Conservation (phyloP, 2,329 filamentous ascomycete genomes). For the Xylariaceae sp. region DNA sequence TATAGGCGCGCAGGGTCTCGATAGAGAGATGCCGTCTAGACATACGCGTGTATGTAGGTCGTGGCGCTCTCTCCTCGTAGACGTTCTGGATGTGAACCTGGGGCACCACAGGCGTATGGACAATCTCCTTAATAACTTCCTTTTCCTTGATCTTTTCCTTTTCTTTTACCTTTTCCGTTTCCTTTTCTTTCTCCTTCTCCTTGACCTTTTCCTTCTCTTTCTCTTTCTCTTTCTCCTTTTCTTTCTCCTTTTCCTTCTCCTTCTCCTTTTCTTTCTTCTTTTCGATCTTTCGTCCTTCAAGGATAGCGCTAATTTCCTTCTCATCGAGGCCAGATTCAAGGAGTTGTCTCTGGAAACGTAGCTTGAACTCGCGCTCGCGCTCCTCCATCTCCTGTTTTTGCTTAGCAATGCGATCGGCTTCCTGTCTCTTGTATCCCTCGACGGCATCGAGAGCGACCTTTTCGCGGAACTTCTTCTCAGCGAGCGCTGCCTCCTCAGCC, state of each 20-base stretch:
- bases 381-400: slow-evolving; percentile 43
- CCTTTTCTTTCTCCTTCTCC: slow-evolving; percentile 31
- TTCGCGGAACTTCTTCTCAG: slow-evolving; percentile 41
- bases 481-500: slow-evolving; percentile 41
- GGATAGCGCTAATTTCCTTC: slow-evolving; percentile 52
- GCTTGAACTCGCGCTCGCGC: slow-evolving; percentile 50
- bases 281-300: slow-evolving; percentile 41
- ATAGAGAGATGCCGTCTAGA: slow-evolving; percentile 55
- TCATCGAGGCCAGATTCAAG: slow-evolving; percentile 55
- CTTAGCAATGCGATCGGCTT: slow-evolving; percentile 42
- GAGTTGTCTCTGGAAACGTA: slow-evolving; percentile 53
- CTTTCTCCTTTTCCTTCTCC: slow-evolving; percentile 20
- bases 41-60: slow-evolving; percentile 60
- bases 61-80: slow-evolving; percentile 22
- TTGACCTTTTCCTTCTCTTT: background rate
- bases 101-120: background rate
- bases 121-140: slow-evolving; percentile 2
- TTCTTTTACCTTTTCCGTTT: slow-evolving; percentile 25
- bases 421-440: slow-evolving; percentile 46
- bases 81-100: background rate
- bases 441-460: slow-evolving; percentile 47
- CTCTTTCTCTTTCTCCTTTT: slow-evolving; percentile 23
- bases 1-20: slow-evolving; percentile 52
- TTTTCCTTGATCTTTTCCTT: slow-evolving; percentile 11
- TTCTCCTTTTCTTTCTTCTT: slow-evolving; percentile 37